Percentiles rank a stretch among this genome's conserved stretches.
Evolutionary conservation across 2,329 filamentous ascomycete species (phyloP).

Genomic region (Fusarium guadeloupense): DNA sequence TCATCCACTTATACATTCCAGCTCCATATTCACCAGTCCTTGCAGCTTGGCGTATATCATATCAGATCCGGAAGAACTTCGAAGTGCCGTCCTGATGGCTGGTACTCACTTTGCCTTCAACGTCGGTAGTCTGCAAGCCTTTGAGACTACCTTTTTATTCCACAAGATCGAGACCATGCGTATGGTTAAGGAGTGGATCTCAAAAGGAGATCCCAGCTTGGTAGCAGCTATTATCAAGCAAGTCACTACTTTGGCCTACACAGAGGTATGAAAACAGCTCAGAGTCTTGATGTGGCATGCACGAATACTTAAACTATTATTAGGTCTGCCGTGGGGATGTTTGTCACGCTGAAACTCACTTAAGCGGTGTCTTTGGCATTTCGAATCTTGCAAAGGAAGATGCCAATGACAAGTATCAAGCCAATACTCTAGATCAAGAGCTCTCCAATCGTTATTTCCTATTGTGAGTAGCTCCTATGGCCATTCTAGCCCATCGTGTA

Average conservation of each 20-base stretch:
- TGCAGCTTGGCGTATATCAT: constrained; percentile 1
- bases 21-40: not conserved
- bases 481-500: accelerated
- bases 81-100: constrained; percentile 10
- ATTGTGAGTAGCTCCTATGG: not conserved
- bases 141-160: constrained; percentile 14
- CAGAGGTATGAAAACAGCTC: constrained; percentile 9
- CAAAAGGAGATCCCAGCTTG: not conserved
- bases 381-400: not conserved
- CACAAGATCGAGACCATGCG: constrained; percentile 15
- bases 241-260: constrained; percentile 6
- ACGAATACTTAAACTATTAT: accelerated
- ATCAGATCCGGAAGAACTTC: constrained; percentile 6
- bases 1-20: accelerated
- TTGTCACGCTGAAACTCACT: constrained; percentile 5
- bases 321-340: constrained; percentile 12
- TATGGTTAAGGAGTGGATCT: constrained; percentile 8
- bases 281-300: too few relatives aligned
- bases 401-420: accelerated
- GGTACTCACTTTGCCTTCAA: constrained; percentile 21
- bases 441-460: constrained; percentile 10
- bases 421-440: constrained; percentile 6
- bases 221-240: constrained; percentile 4
- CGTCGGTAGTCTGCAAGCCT: not conserved
- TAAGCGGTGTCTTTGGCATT: constrained; percentile 5